Evolutionary conservation across 2,329 filamentous ascomycete species (phyloP).

Genomic region (Lizonia empirigonia): DNA sequence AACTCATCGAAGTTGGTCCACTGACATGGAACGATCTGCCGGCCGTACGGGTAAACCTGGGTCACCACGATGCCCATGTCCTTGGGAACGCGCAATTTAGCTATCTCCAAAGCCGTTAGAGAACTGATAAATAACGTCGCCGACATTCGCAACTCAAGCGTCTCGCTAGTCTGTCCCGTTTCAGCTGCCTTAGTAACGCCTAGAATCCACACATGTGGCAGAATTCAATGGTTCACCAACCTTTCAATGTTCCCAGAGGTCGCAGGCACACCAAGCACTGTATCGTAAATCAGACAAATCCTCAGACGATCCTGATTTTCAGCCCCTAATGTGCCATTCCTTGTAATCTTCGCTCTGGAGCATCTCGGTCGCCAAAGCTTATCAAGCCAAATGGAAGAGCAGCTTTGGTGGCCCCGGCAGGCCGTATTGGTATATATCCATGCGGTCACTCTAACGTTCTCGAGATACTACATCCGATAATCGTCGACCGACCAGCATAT

Average conservation of each 20-base stretch:
- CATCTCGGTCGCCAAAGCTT: conserved; percentile 20
- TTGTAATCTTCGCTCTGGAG: conserved; percentile 20
- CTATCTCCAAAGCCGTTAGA: conserved; percentile 7
- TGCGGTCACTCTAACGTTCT: conserved; percentile 29
- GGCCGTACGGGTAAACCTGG: conserved; percentile 20
- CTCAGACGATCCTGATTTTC: conserved; percentile 29
- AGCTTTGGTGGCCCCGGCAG: conserved; percentile 22
- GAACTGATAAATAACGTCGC: conserved; percentile 8
- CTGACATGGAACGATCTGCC: conserved; percentile 29
- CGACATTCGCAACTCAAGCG: conserved; percentile 10
- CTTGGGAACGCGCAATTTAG: conserved; percentile 5
- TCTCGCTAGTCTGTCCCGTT: conserved; percentile 23
- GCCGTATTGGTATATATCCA: conserved; percentile 22
- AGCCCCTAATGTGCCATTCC: conserved; percentile 23
- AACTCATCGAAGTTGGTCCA: conserved; percentile 11
- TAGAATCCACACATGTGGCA: conserved; percentile 27
- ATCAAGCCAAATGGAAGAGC: conserved; percentile 16
- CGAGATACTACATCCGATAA: too few relatives aligned
- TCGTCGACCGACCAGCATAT: too few relatives aligned
- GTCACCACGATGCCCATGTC: conserved; percentile 27
- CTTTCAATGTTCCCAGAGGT: conserved; percentile 14
- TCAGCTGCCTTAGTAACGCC: conserved; percentile 17
- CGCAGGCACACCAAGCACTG: conserved; percentile 18
- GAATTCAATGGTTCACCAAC: conserved; percentile 9
- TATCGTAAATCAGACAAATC: conserved; percentile 20